Conservation (phyloP, 2,329 filamentous ascomycete genomes). For the Diaporthe capsici region DNA sequence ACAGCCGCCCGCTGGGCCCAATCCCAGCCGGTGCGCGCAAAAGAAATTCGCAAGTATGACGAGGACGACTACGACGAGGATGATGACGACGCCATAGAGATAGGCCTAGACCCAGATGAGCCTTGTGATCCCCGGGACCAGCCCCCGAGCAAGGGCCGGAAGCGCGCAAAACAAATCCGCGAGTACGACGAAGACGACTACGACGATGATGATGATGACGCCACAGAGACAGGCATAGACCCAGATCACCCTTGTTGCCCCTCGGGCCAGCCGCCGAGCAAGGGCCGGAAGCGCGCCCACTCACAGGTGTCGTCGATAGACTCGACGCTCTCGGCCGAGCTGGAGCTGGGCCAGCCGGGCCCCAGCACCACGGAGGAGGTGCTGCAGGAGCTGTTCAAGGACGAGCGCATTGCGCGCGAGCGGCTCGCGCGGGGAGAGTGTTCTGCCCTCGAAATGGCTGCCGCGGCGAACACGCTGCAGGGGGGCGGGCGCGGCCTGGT, state of each 20-base stretch:
- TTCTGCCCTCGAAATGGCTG: neutral
- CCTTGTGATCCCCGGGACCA: neutral
- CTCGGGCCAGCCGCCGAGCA: no score
- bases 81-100: neutral
- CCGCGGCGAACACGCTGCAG: slow-evolving; percentile 14
- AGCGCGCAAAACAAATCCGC: neutral
- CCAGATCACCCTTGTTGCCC: neutral
- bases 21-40: neutral
- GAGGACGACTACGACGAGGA: neutral
- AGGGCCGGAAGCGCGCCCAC: neutral
- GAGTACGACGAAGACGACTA: neutral
- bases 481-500: slow-evolving; percentile 6
- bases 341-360: neutral
- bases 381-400: neutral
- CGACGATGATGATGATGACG: neutral
- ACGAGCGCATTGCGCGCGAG: neutral
- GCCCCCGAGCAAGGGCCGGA: no score
- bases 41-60: neutral
- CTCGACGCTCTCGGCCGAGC: slow-evolving; percentile 18
- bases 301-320: neutral
- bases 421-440: neutral
- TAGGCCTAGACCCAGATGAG: neutral
- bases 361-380: neutral
- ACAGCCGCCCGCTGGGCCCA: neutral
- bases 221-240: neutral